Conservation (phyloP, 306 rosid species). For the Pyrus communis region DNA sequence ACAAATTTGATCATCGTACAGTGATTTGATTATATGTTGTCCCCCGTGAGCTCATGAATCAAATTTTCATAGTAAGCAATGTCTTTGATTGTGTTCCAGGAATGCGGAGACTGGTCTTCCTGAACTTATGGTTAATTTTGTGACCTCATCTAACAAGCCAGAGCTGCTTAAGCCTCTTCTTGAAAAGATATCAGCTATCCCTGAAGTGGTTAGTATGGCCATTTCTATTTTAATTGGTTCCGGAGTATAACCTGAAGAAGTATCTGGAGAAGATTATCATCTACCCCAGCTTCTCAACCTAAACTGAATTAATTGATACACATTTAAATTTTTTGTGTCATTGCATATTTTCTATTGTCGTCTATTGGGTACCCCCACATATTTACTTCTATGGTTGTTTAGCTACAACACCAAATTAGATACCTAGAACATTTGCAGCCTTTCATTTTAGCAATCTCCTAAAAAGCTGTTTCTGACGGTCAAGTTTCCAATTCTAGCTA, state of each 20-base stretch:
- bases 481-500: neutral
- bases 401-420: neutral
- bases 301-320: neutral
- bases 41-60: neutral
- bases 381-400: neutral
- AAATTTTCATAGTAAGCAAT: neutral
- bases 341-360: neutral
- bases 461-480: neutral
- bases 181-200: slow-evolving; percentile 54
- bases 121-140: slow-evolving; percentile 93
- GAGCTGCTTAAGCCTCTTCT: slow-evolving; percentile 65
- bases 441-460: neutral
- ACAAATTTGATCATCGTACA: neutral
- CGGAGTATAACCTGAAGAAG: neutral
- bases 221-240: slow-evolving; percentile 11
- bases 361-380: neutral
- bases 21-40: neutral
- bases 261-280: neutral
- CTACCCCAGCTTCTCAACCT: neutral
- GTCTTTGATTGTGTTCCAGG: slow-evolving; percentile 32
- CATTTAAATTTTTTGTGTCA: neutral
- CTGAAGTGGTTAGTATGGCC: slow-evolving; percentile 83
- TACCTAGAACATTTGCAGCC: neutral
- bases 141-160: slow-evolving; percentile 80
- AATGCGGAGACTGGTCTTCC: slow-evolving; percentile 57